These are phyloP conservation scores for Nakazawaea ernobii DNA, from an alignment of 805 yeast species.

Conservation along the genomic window DNA sequence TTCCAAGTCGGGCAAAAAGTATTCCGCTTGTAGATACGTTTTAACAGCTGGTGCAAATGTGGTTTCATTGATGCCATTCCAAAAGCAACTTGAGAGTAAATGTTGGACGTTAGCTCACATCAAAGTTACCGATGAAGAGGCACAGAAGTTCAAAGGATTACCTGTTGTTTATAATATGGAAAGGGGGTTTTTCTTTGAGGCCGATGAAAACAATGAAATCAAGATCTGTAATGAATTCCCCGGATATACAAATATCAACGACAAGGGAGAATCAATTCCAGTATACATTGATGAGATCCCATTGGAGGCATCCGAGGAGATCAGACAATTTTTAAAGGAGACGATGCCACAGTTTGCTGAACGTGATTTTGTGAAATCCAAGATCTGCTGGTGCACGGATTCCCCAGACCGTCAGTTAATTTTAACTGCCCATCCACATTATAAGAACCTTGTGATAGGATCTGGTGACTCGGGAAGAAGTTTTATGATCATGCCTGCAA, in stretches of 20 bases:
- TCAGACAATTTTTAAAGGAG: slow-evolving; percentile 13
- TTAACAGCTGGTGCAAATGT: slow-evolving; percentile 28
- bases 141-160: slow-evolving; percentile 10
- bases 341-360: slow-evolving; percentile 16
- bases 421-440: slow-evolving; percentile 17
- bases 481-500: slow-evolving; percentile 21
- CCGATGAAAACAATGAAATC: slow-evolving; percentile 15
- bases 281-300: slow-evolving; percentile 9
- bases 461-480: slow-evolving; percentile 23
- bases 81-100: slow-evolving; percentile 15
- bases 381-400: slow-evolving; percentile 24
- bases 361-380: slow-evolving; percentile 16
- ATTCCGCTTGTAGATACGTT: slow-evolving; percentile 14
- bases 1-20: slow-evolving; percentile 2
- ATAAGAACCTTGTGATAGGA: slow-evolving; percentile 14
- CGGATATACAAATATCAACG: slow-evolving; percentile 16
- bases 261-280: slow-evolving; percentile 9
- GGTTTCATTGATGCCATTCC: slow-evolving; percentile 18
- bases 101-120: slow-evolving; percentile 20
- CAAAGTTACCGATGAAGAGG: slow-evolving; percentile 16
- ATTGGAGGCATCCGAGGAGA: slow-evolving; percentile 7
- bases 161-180: slow-evolving; percentile 18
- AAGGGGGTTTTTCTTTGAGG: slow-evolving; percentile 20
- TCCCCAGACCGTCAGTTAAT: slow-evolving; percentile 20
- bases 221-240: slow-evolving; percentile 22